A percentile compares a stretch with the other conserved stretches of the same genome.
These are phyloP conservation scores for Ogataea degrootiae DNA, from an alignment of 805 yeast species.

Conservation along the genomic window DNA sequence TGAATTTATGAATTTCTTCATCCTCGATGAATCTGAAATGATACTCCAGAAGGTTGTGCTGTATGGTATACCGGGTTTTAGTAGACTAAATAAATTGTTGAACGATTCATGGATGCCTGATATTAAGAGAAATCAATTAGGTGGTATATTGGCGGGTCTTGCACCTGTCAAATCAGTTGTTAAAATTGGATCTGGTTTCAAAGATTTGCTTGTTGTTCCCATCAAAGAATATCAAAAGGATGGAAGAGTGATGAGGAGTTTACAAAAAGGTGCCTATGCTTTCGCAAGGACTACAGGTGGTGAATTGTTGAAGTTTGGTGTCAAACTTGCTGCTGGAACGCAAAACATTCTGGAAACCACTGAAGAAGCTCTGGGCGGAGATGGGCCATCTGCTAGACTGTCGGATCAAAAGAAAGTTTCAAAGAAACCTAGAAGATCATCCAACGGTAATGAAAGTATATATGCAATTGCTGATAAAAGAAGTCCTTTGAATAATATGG, in stretches of 20 bases:
- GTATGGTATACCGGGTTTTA: conserved; percentile 75
- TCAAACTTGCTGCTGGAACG: conserved; percentile 82
- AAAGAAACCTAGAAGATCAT: conserved; percentile 6
- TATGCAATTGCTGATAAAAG: conserved; percentile 9
- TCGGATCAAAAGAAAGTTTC: conserved; percentile 9
- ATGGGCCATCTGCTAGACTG: conserved; percentile 46
- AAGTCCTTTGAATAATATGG: conserved; percentile 9
- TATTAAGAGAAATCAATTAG: conserved; percentile 72
- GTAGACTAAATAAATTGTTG: conserved; percentile 49
- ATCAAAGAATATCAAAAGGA: conserved; percentile 69
- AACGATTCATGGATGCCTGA: conserved; percentile 85
- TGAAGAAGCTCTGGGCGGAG: conserved; percentile 75
- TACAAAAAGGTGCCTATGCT: conserved; percentile 68
- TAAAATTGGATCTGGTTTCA: conserved; percentile 73
- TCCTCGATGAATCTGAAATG: conserved; percentile 80
- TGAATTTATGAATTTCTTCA: conserved; percentile 85
- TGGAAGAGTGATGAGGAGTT: conserved; percentile 60
- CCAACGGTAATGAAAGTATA: conserved; percentile 10
- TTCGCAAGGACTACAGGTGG: conserved; percentile 77
- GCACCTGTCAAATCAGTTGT: conserved; percentile 77
- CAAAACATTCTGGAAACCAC: conserved; percentile 76
- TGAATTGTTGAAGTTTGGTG: conserved; percentile 77
- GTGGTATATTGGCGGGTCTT: conserved; percentile 77
- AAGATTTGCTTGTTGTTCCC: conserved; percentile 69
- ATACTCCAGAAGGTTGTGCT: conserved; percentile 54